Evolutionary conservation across 257 asterid species (phyloP).

Genomic region (Galeopsis tetrahit): DNA sequence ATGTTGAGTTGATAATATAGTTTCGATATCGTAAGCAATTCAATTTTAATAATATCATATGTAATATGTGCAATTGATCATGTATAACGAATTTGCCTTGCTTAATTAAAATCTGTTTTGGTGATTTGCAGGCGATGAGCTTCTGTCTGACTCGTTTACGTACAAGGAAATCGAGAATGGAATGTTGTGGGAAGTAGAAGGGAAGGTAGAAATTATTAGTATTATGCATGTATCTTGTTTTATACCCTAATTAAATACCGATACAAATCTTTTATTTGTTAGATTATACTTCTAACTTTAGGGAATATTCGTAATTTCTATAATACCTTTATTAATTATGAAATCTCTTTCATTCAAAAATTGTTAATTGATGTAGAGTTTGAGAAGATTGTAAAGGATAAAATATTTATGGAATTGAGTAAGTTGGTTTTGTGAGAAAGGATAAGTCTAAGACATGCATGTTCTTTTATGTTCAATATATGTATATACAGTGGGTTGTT

Average conservation of each 20-base stretch:
- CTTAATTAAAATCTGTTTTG: slow-evolving; percentile 5
- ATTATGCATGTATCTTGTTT: background rate
- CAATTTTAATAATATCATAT: background rate
- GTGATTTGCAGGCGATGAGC: slow-evolving; percentile 61
- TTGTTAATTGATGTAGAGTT: too few species aligned
- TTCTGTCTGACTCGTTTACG: slow-evolving; percentile 65
- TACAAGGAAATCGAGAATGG: slow-evolving; percentile 61
- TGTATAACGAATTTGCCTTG: too few species aligned
- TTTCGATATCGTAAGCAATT: background rate
- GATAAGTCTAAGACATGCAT: background rate
- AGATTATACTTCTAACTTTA: too few species aligned
- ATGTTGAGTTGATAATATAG: background rate
- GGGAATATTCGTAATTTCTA: too few species aligned
- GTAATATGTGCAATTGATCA: too few species aligned
- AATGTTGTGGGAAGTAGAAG: slow-evolving; percentile 68
- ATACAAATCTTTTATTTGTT: too few species aligned
- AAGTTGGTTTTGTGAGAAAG: background rate
- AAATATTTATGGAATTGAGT: too few species aligned
- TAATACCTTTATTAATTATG: too few species aligned
- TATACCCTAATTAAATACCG: background rate
- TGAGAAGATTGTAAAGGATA: too few species aligned
- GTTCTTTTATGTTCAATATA: background rate
- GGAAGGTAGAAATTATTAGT: slow-evolving; percentile 42
- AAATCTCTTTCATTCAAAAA: too few species aligned
- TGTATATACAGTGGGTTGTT: slow-evolving; percentile 56